Conservation (phyloP, 1,284 basidiomycete genomes). For the Rhodotorula sp. region DNA sequence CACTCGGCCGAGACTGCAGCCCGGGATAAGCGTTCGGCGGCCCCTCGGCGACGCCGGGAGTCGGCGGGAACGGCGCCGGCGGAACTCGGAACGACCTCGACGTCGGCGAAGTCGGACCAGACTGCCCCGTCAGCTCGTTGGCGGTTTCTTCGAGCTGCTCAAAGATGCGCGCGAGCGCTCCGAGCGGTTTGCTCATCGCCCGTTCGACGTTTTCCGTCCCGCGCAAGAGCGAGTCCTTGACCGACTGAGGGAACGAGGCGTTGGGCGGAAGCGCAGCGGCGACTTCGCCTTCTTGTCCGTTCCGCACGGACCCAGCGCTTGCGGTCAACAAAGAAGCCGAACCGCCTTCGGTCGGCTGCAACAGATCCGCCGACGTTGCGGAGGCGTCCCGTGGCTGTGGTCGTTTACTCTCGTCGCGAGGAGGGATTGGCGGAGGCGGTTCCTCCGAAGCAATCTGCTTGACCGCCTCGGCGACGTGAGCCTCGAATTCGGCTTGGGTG, state of each 20-base stretch:
- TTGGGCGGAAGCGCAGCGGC: neutral
- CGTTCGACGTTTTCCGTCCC: conserved; percentile 65
- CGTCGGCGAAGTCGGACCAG: neutral
- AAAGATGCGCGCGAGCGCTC: conserved; percentile 80
- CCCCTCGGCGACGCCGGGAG: neutral
- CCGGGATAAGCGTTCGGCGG: neutral
- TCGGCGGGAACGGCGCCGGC: conserved; percentile 7
- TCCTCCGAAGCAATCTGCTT: conserved; percentile 56
- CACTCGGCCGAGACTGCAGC: neutral
- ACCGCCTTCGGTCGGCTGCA: conserved; percentile 63
- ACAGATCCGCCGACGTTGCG: conserved; percentile 46
- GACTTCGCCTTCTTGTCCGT: neutral
- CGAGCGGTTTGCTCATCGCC: conserved; percentile 80
- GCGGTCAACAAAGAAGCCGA: conserved; percentile 58
- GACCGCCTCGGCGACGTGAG: conserved; percentile 81
- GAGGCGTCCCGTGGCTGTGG: conserved; percentile 1
- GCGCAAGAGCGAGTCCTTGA: conserved; percentile 74
- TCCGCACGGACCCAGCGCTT: conserved; percentile 45
- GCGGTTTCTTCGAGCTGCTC: conserved; percentile 54
- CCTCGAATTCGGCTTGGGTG: conserved; percentile 88
- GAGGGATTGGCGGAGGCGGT: conserved; percentile 20
- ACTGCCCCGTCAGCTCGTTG: conserved; percentile 41
- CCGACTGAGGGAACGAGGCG: conserved; percentile 63
- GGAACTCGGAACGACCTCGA: neutral
- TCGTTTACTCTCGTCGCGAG: neutral